phyloP scores from a whole-genome alignment of 768 basidiomycete genomes.

The Suillus subalutaceus region DNA sequence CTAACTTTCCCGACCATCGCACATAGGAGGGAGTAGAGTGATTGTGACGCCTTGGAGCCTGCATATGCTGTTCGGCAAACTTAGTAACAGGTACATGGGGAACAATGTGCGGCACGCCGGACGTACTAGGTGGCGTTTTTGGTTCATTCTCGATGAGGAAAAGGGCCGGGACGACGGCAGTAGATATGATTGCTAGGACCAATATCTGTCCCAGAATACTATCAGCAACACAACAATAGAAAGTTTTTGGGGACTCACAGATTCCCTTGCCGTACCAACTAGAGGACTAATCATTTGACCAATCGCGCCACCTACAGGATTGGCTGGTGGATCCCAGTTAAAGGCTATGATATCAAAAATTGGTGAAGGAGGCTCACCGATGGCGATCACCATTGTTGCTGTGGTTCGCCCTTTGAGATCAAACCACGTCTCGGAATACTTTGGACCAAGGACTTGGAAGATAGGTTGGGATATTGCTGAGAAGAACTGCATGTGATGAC shows the following conservation, averaged over 20 bases:
- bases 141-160: slow-evolving; percentile 64
- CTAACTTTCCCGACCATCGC: slow-evolving; percentile 52
- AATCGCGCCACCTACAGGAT: slow-evolving; percentile 73
- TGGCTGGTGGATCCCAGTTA: slow-evolving; percentile 46
- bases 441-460: slow-evolving; percentile 78
- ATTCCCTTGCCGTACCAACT: slow-evolving; percentile 52
- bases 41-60: slow-evolving; percentile 59
- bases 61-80: slow-evolving; percentile 55
- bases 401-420: slow-evolving; percentile 75
- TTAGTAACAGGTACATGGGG: background rate
- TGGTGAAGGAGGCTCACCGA: slow-evolving; percentile 33
- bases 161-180: slow-evolving; percentile 58
- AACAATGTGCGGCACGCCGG: background rate
- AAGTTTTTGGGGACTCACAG: slow-evolving; percentile 46
- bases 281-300: slow-evolving; percentile 76
- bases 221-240: background rate
- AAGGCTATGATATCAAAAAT: background rate
- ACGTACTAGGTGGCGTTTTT: slow-evolving; percentile 78
- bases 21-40: slow-evolving; percentile 54
- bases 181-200: slow-evolving; percentile 70
- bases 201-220: slow-evolving; percentile 51
- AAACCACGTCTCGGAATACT: slow-evolving; percentile 86
- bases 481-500: slow-evolving; percentile 47
- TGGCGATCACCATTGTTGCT: slow-evolving; percentile 64
- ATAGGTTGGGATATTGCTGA: slow-evolving; percentile 68